Evolutionary conservation across 208 protist species (phyloP).

Genomic region (Leishmania lainsoni): DNA sequence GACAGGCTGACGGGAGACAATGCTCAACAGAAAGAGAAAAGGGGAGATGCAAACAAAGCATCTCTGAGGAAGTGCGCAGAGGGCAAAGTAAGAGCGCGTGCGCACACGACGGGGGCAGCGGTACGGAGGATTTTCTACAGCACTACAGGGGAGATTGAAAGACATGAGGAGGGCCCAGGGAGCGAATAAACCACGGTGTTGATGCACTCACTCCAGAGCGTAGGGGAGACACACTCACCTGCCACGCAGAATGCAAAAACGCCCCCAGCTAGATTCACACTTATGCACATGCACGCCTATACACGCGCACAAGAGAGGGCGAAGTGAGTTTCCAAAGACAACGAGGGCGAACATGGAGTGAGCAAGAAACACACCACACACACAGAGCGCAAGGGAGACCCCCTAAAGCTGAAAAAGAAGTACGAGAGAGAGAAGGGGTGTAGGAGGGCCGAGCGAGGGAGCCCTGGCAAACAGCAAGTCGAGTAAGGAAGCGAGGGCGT

Average conservation of each 20-base stretch:
- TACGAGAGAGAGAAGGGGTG: too few relatives aligned
- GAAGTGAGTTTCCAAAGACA: background rate
- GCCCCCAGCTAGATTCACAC: background rate
- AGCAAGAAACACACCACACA: too few relatives aligned
- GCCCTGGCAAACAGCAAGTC: background rate
- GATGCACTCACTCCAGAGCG: background rate
- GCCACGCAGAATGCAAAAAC: background rate
- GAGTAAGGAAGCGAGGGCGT: background rate
- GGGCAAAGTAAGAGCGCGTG: background rate
- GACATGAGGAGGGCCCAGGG: too few relatives aligned
- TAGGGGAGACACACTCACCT: background rate
- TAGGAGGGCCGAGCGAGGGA: too few relatives aligned
- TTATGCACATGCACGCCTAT: background rate
- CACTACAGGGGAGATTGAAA: too few relatives aligned
- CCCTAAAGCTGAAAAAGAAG: too few relatives aligned
- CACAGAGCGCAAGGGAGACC: too few relatives aligned
- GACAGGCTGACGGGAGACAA: background rate
- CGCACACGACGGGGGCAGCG: background rate
- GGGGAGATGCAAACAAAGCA: background rate
- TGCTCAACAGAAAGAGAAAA: background rate
- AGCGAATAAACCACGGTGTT: background rate
- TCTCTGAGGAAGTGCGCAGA: background rate
- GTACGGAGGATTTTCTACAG: background rate
- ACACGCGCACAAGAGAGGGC: background rate
- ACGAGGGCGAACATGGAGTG: background rate